phyloP scores from a whole-genome alignment of 2,329 filamentous ascomycete genomes.

The Pseudogymnoascus sp. region DNA sequence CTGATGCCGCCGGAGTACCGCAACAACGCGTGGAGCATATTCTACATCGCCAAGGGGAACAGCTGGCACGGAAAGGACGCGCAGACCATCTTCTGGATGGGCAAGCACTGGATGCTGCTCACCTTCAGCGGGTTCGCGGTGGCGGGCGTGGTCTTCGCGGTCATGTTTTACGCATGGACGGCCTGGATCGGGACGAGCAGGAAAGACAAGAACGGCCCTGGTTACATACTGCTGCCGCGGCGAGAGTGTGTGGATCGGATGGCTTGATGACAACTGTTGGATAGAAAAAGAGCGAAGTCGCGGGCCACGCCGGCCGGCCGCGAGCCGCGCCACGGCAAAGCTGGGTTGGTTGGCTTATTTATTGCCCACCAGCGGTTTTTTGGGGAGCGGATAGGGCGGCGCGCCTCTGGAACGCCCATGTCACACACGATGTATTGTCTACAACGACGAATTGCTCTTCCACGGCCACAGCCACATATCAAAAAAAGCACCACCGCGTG shows the following conservation, averaged over 20 bases:
- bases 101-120: constrained; percentile 34
- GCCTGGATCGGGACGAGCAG: not conserved
- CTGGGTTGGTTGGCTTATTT: not conserved
- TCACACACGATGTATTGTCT: not conserved
- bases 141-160: constrained; percentile 21
- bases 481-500: not conserved
- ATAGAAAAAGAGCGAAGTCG: not conserved
- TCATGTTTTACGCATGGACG: constrained; percentile 1
- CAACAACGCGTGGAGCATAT: constrained; percentile 63
- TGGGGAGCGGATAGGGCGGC: not conserved
- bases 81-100: constrained; percentile 42
- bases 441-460: constrained; percentile 3
- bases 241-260: not conserved
- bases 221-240: not conserved
- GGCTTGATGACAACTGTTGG: not conserved
- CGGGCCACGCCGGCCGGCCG: not conserved
- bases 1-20: constrained; percentile 67
- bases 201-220: not conserved
- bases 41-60: constrained; percentile 42
- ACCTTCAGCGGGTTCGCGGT: constrained; percentile 30
- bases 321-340: not conserved
- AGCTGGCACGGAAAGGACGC: constrained; percentile 43
- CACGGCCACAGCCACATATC: not conserved
- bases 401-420: not conserved
- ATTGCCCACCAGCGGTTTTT: not conserved